phyloP scores from a whole-genome alignment of 805 yeast species.

The Candida tallmaniae region DNA sequence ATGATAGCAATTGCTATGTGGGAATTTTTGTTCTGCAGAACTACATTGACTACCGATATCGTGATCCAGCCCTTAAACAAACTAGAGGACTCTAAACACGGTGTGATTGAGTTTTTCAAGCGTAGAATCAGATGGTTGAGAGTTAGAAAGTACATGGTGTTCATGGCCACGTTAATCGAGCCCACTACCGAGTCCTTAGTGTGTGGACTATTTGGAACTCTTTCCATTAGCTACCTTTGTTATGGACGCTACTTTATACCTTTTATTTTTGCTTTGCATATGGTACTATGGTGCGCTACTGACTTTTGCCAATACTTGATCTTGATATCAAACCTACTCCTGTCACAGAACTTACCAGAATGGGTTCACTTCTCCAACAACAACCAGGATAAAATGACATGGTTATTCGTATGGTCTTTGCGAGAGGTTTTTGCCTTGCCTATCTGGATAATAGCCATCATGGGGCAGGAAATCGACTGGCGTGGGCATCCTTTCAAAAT shows the following conservation, averaged over 20 bases:
- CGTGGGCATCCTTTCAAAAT: constrained; percentile 73
- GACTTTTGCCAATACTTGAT: constrained; percentile 59
- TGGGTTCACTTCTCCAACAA: constrained; percentile 20
- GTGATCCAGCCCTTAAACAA: constrained; percentile 64
- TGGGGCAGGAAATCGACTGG: constrained; percentile 75
- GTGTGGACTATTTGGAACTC: constrained; percentile 63
- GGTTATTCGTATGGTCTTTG: constrained; percentile 51
- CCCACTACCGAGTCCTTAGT: constrained; percentile 80
- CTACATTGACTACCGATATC: constrained; percentile 74
- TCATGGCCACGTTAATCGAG: constrained; percentile 77
- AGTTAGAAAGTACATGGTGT: constrained; percentile 83
- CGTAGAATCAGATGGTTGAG: constrained; percentile 83
- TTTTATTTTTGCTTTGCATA: constrained; percentile 46
- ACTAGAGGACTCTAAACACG: constrained; percentile 29
- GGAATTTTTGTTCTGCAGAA: constrained; percentile 61
- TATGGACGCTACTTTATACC: constrained; percentile 26
- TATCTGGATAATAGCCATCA: constrained; percentile 76
- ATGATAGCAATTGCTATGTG: constrained; percentile 87
- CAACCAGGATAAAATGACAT: constrained; percentile 12
- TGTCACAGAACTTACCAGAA: constrained; percentile 15
- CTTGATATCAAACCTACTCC: constrained; percentile 28
- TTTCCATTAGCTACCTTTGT: constrained; percentile 48
- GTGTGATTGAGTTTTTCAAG: constrained; percentile 51
- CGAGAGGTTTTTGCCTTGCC: constrained; percentile 78
- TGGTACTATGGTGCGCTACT: constrained; percentile 56